Percentiles rank a stretch among this genome's conserved stretches.
phyloP scores from a whole-genome alignment of 1,284 basidiomycete genomes.

The Leccinum solheimii region DNA sequence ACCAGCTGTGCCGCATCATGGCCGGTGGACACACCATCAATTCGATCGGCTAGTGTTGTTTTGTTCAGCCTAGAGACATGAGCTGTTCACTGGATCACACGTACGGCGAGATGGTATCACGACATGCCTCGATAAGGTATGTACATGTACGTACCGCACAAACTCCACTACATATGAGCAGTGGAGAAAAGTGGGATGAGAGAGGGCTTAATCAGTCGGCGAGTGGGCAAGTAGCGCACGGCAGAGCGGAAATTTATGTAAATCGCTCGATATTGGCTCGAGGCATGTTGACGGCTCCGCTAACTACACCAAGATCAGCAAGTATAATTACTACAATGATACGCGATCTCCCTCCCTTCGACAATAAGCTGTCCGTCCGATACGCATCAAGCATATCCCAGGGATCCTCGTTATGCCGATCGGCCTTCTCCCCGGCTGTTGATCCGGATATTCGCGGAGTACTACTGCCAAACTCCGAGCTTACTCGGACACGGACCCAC shows the following conservation, averaged over 20 bases:
- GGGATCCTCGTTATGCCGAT: background rate
- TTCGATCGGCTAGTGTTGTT: background rate
- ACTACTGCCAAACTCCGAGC: background rate
- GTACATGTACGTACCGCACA: constrained; percentile 2
- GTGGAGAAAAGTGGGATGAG: background rate
- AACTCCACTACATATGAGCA: constrained; percentile 1
- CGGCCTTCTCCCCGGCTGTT: background rate
- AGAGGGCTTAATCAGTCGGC: background rate
- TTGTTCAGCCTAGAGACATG: background rate
- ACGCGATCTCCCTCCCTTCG: background rate
- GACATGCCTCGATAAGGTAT: background rate
- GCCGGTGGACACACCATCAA: background rate
- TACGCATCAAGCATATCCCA: background rate
- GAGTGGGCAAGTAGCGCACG: background rate
- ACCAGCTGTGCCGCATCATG: background rate
- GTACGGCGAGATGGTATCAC: background rate
- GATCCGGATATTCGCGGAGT: background rate
- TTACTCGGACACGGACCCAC: background rate
- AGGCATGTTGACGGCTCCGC: background rate
- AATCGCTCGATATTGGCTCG: background rate
- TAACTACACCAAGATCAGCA: background rate
- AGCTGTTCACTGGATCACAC: background rate
- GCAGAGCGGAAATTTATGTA: background rate
- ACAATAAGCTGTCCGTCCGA: background rate
- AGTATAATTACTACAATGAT: background rate